Evolutionary conservation across 2,329 filamentous ascomycete genomes (phyloP).

Genomic region (Cercospora sp.): DNA sequence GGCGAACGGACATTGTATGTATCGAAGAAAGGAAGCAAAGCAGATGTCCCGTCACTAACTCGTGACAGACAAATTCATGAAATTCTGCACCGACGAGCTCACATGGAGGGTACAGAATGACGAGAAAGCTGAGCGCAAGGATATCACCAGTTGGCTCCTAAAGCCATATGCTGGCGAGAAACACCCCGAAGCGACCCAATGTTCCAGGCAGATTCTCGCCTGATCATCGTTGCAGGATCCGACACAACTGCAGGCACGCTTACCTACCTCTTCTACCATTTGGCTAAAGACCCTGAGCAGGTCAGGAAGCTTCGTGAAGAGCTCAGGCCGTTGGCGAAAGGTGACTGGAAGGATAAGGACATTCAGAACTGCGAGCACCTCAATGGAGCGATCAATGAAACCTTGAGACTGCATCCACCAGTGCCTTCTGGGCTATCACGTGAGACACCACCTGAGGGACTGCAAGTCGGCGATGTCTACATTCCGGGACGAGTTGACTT

Average conservation of each 20-base stretch:
- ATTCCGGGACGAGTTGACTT: constrained; percentile 37
- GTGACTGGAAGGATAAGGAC: constrained; percentile 30
- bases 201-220: constrained; percentile 31
- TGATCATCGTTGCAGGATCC: constrained; percentile 43
- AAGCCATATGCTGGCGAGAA: constrained; percentile 32
- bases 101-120: constrained; percentile 37
- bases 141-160: constrained; percentile 38
- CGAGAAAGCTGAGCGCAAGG: constrained; percentile 20
- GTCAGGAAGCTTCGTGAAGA: constrained; percentile 40
- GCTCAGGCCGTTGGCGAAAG: constrained; percentile 31
- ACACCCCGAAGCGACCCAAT: constrained; percentile 32
- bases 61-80: constrained; percentile 37
- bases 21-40: neutral
- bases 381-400: constrained; percentile 47
- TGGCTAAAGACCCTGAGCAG: constrained; percentile 36
- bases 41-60: neutral
- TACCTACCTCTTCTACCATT: constrained; percentile 46
- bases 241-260: constrained; percentile 48
- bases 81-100: constrained; percentile 41
- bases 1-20: constrained; percentile 34
- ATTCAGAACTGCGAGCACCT: constrained; percentile 37
- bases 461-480: constrained; percentile 39
- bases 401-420: constrained; percentile 45
- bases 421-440: constrained; percentile 42
- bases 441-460: constrained; percentile 42